Evolutionary conservation across 345 rosid species (phyloP), one percentile per base, ranked within the genome.

Genomic region (Kandelia obovata): DNA sequence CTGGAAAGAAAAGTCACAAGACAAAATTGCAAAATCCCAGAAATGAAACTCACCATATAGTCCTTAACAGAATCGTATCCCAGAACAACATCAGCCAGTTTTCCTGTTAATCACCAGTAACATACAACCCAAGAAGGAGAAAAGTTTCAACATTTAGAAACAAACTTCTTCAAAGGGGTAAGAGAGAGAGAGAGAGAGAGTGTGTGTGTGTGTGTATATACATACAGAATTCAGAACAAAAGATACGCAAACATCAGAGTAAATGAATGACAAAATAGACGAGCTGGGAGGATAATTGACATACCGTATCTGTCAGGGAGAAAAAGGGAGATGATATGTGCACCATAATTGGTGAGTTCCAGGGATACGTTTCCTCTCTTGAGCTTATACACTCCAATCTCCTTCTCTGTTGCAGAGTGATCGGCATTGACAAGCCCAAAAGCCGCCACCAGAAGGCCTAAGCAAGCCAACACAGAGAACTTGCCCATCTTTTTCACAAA

Each of bases 241-340:
- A 43, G 5, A 43, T 15, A 13, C 13, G 49, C 15, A 13, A 3
- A 4, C 64, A 35, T 28, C 17, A 28, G 47, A 31, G 55, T 15
- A 20, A 9, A 27, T 16, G n/a, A 7, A 5, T 19, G 25, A 32
- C 1, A 46, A 43, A 20, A 27, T 25, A 46, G 51, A 23, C 2
- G 2, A 28, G 16, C 23, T 32, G 13, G 46, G 23, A 49, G 2
- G 17, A 49, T 10, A 56, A 25, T 10, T 51, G 53, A 80, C 83
- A n/a, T 58, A 95, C 99, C 97, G 64, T 87, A 21, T 86, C 80
- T 95, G 78, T 92, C 96, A 2, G 97, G 97, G 65, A 92, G 80
- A 69, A 77, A 43, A 27, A 95, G 69, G 52, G 96, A 90, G 64
- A 92, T 73, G 34, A 90, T 65, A 53, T 82, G 89, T 66, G 99